These are phyloP conservation scores for Aspergillus ruber DNA, from an alignment of 2,329 filamentous ascomycete genomes.

Conservation along the genomic window DNA sequence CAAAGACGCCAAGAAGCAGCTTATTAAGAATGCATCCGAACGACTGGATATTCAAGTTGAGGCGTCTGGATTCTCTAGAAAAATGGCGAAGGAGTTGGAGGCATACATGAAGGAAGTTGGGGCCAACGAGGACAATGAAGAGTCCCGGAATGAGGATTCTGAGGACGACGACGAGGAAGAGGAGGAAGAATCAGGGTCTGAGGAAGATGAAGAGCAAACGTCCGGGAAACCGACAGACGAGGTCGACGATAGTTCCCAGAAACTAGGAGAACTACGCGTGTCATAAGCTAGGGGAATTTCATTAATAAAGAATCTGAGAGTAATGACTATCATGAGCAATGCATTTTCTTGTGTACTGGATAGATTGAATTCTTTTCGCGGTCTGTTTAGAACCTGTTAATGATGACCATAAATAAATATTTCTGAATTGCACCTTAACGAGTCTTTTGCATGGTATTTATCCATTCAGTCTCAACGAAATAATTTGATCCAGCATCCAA, in stretches of 20 bases:
- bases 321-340: conserved; percentile 22
- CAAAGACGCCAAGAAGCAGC: conserved; percentile 69
- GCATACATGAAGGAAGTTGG: conserved; percentile 73
- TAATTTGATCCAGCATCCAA: neutral
- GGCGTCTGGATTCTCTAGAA: conserved; percentile 91
- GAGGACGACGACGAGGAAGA: conserved; percentile 35
- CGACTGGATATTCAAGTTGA: conserved; percentile 83
- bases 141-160: conserved; percentile 35
- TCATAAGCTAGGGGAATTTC: conserved; percentile 15
- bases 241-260: conserved; percentile 22
- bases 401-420: neutral
- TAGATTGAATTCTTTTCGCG: neutral
- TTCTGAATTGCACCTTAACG: too few species aligned
- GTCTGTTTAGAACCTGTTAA: conserved; percentile 9
- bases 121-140: conserved; percentile 47
- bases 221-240: conserved; percentile 4
- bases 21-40: conserved; percentile 55
- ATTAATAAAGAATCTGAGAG: conserved; percentile 3
- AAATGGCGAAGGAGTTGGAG: conserved; percentile 92
- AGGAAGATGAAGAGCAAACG: conserved; percentile 22
- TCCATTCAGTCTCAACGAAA: neutral
- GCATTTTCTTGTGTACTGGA: neutral
- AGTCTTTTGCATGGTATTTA: too few species aligned
- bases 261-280: conserved; percentile 26
- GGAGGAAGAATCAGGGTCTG: conserved; percentile 18